These are phyloP conservation scores for Jaltomata sinuosa DNA, from an alignment of 257 asterid genomes.

Conservation along the genomic window DNA sequence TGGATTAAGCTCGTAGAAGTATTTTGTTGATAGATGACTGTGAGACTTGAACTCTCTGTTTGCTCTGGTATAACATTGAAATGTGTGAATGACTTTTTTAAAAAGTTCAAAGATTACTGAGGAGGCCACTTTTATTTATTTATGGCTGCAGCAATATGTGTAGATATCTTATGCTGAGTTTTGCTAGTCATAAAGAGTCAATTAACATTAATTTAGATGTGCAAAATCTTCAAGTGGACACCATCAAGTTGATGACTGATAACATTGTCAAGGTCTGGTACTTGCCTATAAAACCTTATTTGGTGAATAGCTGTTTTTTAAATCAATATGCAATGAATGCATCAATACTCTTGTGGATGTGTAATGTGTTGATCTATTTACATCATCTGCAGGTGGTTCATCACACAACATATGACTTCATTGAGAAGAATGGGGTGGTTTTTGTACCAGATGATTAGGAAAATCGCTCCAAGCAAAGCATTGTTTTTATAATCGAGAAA, in stretches of 20 bases:
- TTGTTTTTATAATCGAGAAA: background rate
- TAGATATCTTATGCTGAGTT: background rate
- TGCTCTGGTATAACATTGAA: background rate
- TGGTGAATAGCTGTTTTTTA: background rate
- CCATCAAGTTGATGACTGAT: background rate
- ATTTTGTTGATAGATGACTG: background rate
- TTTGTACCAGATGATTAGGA: conserved; percentile 39
- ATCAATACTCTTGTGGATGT: background rate
- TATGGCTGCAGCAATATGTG: background rate
- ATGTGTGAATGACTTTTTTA: background rate
- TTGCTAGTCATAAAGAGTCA: background rate
- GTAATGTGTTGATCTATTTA: background rate
- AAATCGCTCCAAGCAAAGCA: background rate
- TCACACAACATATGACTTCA: conserved; percentile 53
- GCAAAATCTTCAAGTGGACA: background rate
- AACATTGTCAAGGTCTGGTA: background rate
- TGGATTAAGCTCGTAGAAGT: background rate
- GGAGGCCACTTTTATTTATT: background rate
- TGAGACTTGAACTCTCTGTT: background rate
- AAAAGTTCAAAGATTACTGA: background rate
- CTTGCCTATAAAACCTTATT: background rate
- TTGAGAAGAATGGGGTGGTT: conserved; percentile 21
- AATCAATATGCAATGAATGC: background rate
- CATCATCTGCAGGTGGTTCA: conserved; percentile 48
- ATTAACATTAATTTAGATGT: background rate